Evolutionary conservation across 2,329 filamentous ascomycete species (phyloP).

Genomic region (Didymella lethalis): DNA sequence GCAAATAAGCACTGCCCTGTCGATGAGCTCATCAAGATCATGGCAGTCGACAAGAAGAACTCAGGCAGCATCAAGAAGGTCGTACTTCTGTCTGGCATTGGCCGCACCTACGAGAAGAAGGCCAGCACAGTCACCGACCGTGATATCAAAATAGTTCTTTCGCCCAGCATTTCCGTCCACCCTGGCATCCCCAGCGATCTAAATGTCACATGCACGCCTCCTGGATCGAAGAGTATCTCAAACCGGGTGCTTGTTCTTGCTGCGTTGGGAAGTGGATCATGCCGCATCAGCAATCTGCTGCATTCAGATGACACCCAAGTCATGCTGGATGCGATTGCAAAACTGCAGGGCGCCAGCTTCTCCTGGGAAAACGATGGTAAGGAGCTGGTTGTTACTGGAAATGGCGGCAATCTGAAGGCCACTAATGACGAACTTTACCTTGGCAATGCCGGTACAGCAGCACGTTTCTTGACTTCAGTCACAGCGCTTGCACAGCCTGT

Average conservation of each 20-base stretch:
- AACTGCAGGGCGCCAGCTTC: constrained; percentile 85
- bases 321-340: constrained; percentile 91
- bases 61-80: constrained; percentile 95
- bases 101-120: constrained; percentile 83
- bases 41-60: constrained; percentile 99
- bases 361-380: constrained; percentile 96
- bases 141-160: constrained; percentile 82
- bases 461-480: constrained; percentile 92
- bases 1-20: constrained; percentile 89
- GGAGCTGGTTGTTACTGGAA: constrained; percentile 85
- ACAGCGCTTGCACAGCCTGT: constrained; percentile 79
- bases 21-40: constrained; percentile 84
- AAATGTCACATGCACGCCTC: constrained; percentile 80
- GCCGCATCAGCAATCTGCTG: constrained; percentile 87
- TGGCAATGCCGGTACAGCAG: constrained; percentile 95
- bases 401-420: constrained; percentile 83
- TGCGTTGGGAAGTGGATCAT: constrained; percentile 84
- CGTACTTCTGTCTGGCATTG: constrained; percentile 88
- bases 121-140: constrained; percentile 89
- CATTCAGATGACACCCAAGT: constrained; percentile 97
- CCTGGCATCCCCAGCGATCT: constrained; percentile 73
- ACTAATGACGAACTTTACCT: constrained; percentile 83
- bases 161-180: constrained; percentile 75
- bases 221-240: constrained; percentile 96
- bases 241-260: constrained; percentile 95